Evolutionary conservation across 352 stramenopile species (phyloP).

Genomic region (Pythium brachiatum): DNA sequence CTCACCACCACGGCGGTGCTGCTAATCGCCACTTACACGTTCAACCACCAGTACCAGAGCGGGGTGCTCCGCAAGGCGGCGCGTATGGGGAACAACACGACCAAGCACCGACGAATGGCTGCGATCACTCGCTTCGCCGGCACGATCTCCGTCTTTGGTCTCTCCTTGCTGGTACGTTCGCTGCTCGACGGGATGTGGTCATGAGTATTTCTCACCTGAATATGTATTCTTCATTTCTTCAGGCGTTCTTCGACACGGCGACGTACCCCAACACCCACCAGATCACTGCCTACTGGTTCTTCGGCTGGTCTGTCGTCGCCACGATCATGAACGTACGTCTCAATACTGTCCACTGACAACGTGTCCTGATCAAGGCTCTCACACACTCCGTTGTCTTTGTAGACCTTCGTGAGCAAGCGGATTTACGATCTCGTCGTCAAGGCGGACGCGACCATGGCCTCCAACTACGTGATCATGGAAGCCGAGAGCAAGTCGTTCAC

Average conservation of each 20-base stretch:
- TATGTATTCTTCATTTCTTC: too few relatives aligned
- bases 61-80: constrained; percentile 25
- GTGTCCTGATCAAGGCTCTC: background rate
- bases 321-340: constrained; percentile 46
- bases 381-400: background rate
- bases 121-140: constrained; percentile 30
- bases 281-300: constrained; percentile 56
- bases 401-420: constrained; percentile 31
- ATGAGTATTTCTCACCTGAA: too few relatives aligned
- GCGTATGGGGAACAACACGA: constrained; percentile 17
- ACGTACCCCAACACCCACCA: constrained; percentile 40
- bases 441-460: background rate
- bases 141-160: constrained; percentile 40
- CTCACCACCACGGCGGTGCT: constrained; percentile 44
- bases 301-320: constrained; percentile 49
- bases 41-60: constrained; percentile 51
- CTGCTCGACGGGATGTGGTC: too few relatives aligned
- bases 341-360: background rate
- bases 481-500: constrained; percentile 8
- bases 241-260: constrained; percentile 54
- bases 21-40: constrained; percentile 45
- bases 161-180: constrained; percentile 48
- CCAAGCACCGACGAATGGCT: constrained; percentile 24
- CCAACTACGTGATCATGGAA: constrained; percentile 18
- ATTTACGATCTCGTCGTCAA: constrained; percentile 18